Evolutionary conservation across 192 early-diverging fungal species (phyloP), one percentile per base, ranked within the genome.

Genomic region (Linnemannia elongata): DNA sequence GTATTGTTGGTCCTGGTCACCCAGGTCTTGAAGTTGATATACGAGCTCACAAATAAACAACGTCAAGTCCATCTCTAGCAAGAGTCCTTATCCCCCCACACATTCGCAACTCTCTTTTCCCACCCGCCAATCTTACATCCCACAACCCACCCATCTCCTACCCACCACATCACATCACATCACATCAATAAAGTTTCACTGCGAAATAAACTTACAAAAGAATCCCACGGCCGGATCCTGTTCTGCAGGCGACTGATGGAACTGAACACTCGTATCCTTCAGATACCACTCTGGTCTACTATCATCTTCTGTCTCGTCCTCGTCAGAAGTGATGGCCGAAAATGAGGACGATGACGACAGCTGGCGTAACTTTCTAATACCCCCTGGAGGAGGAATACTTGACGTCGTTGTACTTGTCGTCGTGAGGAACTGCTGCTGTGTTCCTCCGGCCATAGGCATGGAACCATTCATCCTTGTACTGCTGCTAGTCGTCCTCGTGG

Each of bases 221-320:
- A 83, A 83, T 36, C 82, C 82, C 33, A 83, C 82, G 33, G 82
- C 82, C 54, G 82, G 82, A 63, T 83, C 82, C 10, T 78, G 76
- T 69, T 83, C 76, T 39, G 82, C 82, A 22, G 76, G 76, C 2
- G 76, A 74, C 72, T 49, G 78, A 39, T 74, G 76, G 33, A 74
- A 83, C 38, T 78, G 82, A 44, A 83, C 72, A 27, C 76, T 78
- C 52, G 82, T 83, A 41, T 83, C 82, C 63, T 83, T 74, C 27
- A 42, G 27, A 39, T 71, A 83, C 82, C 82, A 83, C 60, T 83
- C 76, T 30, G 76, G 70, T 47, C 57, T 38, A 42, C 57, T 38
- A 42, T 74, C 77, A 27, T 79, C 77, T 13, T 66, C 60, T 2
- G 30, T 72, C 38, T 70, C 30, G 30, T 78, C 68, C 20, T 20